These are phyloP conservation scores for Aspergillus avenaceus DNA, from an alignment of 495 filamentous ascomycete species.

Conservation along the genomic window DNA sequence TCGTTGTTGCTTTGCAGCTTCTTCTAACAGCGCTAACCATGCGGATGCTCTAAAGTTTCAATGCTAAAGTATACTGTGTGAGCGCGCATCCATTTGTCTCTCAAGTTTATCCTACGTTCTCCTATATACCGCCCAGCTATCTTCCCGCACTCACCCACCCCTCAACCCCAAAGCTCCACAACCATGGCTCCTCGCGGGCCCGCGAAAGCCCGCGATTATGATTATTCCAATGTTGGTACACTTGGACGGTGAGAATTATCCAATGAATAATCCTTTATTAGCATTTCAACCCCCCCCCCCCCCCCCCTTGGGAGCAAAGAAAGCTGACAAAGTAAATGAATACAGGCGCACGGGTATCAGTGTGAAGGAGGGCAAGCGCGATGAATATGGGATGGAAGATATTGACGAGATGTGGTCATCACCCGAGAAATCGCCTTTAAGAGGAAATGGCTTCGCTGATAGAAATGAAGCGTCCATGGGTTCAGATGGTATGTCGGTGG, in stretches of 20 bases:
- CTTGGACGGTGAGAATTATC: slow-evolving; percentile 51
- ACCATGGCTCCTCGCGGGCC: slow-evolving; percentile 46
- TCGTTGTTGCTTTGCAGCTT: neutral
- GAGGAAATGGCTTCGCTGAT: slow-evolving; percentile 30
- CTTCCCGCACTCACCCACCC: slow-evolving; percentile 5
- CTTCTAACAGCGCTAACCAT: neutral
- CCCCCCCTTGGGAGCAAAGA: neutral
- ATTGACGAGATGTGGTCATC: slow-evolving; percentile 86
- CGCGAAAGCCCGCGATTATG: slow-evolving; percentile 51
- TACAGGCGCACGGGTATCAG: slow-evolving; percentile 77
- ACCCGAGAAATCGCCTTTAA: slow-evolving; percentile 58
- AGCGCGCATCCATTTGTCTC: neutral
- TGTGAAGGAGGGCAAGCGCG: slow-evolving; percentile 75
- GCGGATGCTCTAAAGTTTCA: neutral
- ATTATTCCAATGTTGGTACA: slow-evolving; percentile 62
- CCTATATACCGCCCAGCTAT: neutral
- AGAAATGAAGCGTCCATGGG: slow-evolving; percentile 29
- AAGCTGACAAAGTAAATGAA: slow-evolving; percentile 9
- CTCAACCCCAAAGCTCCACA: slow-evolving; percentile 10
- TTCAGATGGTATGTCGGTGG: slow-evolving; percentile 47
- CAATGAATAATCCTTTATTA: neutral
- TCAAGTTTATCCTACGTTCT: neutral
- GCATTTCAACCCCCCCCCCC: too few relatives aligned
- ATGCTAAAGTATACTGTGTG: neutral
- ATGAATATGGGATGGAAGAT: slow-evolving; percentile 88